Base-by-base conservation (phyloP, 2,329 filamentous ascomycete genomes). In the Diplodia mutila region DNA sequence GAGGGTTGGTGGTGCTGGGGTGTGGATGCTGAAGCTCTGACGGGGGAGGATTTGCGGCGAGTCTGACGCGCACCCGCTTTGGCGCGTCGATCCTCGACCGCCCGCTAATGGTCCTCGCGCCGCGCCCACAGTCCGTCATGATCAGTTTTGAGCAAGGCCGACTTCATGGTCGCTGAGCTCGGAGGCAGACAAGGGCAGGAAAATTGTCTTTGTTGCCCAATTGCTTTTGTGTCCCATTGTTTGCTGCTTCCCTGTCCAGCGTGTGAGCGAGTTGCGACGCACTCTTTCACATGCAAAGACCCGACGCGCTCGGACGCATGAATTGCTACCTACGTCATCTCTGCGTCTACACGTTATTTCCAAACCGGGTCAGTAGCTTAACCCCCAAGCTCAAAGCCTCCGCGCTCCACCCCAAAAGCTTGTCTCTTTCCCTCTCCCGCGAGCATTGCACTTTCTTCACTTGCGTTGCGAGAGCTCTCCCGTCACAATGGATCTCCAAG, bases 401-500 rank as follows among this genome's bases (percentile, higher is more conserved):
- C 18, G n/a, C 34, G 9, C 18, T 63, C n/a, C 46, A 32, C 42
- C 46, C 29, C 42, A 32, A 51, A 37, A 63, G 59, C 46, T 51
- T 51, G 59, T 12, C 23, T 32, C 49, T 16, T 25, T 16, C 32
- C 32, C n/a, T 4, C 21, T 46, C 7, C 53, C 16, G 8, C 21
- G n/a, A n/a, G n/a, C n/a, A n/a, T n/a, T 21, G 7, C 37, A 42
- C 4, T 42, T 42, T 18, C 16, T 16, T n/a, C 37, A n/a, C 29
- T 29, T 34, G 39, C 39, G 49, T n/a, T 25, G n/a, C 25, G 18
- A 14, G 53, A 39, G 32, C 53, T 18, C 61, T 23, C 14, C 18
- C 5, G 37, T 29, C 61, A 65, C 12, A 37, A 70, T 70, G 69
- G 57, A 54, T 46, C 25, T 65, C 61, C 66, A 55, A 42, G 25